Conservation (phyloP, 2,329 filamentous ascomycete species). For the Aspergillus calidoustus region DNA sequence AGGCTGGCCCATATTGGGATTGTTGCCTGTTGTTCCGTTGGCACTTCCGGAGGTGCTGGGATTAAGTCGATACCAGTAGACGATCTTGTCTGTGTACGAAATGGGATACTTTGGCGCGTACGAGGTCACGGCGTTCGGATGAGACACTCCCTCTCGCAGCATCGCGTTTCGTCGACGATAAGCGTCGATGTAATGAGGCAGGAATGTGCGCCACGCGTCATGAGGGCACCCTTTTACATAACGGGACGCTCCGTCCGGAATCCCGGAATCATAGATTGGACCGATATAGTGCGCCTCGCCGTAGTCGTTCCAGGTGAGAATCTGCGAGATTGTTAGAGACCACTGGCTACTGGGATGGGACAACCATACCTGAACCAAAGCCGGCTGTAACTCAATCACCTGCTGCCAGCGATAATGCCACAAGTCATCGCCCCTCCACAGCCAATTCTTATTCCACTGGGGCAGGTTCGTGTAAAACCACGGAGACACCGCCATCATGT, state of each 20-base stretch:
- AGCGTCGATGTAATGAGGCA: conserved; percentile 43
- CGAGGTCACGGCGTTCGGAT: conserved; percentile 37
- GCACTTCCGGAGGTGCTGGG: conserved; percentile 34
- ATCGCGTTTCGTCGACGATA: conserved; percentile 31
- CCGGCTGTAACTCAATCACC: conserved; percentile 54
- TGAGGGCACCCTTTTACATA: conserved; percentile 33
- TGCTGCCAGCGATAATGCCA: conserved; percentile 66
- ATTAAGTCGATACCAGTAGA: conserved; percentile 43
- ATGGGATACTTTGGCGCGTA: conserved; percentile 32
- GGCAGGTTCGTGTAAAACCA: conserved; percentile 64
- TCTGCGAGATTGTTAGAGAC: conserved; percentile 38
- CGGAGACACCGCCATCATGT: conserved; percentile 62
- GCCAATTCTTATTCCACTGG: conserved; percentile 64
- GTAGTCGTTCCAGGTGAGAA: conserved; percentile 66
- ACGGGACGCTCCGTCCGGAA: conserved; percentile 52
- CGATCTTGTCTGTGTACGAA: conserved; percentile 33
- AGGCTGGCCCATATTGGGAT: conserved; percentile 34
- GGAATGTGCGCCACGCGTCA: conserved; percentile 33
- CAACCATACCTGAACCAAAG: conserved; percentile 50
- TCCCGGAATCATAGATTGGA: conserved; percentile 52
- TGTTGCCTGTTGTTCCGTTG: conserved; percentile 42
- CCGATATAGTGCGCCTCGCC: conserved; percentile 65
- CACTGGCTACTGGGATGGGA: not conserved
- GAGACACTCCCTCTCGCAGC: not conserved
- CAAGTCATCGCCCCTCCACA: conserved; percentile 64